These are phyloP conservation scores for Microdochium nivale DNA, from an alignment of 2,329 filamentous ascomycete species.

Conservation along the genomic window DNA sequence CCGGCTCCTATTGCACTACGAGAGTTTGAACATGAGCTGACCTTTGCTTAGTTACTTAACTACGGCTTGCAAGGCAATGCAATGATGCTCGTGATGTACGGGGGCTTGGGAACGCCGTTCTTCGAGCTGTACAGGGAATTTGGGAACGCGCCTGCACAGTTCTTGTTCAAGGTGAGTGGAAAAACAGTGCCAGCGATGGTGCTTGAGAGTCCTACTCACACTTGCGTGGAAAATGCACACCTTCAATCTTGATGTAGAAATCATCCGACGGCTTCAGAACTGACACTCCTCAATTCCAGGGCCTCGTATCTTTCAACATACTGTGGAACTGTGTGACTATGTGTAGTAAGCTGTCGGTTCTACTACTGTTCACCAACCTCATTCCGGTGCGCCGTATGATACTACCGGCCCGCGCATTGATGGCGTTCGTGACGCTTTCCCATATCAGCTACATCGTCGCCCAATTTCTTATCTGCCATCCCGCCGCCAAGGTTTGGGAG, in stretches of 20 bases:
- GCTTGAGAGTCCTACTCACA: too few relatives aligned
- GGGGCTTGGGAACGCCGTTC: slow-evolving; percentile 2
- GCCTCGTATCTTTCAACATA: slow-evolving; percentile 2
- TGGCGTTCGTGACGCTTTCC: slow-evolving; percentile 1
- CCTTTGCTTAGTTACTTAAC: slow-evolving; percentile 1
- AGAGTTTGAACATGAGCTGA: background rate
- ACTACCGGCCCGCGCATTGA: background rate
- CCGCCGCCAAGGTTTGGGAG: background rate
- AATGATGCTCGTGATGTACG: slow-evolving; percentile 4
- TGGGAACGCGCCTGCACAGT: background rate
- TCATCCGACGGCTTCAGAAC: background rate
- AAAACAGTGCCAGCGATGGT: too few relatives aligned
- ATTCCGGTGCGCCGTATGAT: slow-evolving; percentile 4
- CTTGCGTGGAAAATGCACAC: background rate
- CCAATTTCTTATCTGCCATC: slow-evolving; percentile 3
- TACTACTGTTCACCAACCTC: slow-evolving; percentile 4
- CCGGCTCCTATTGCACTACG: too few relatives aligned
- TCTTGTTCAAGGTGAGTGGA: slow-evolving; percentile 4
- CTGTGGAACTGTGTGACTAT: slow-evolving; percentile 3
- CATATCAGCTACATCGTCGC: slow-evolving; percentile 2
- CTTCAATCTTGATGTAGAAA: background rate
- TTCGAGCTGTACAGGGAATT: background rate
- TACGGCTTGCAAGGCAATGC: slow-evolving; percentile 2
- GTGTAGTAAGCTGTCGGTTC: slow-evolving; percentile 4
- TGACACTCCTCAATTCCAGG: background rate